Evolutionary conservation across 2,329 filamentous ascomycete species (phyloP).

Genomic region (Paecilomyces dactylethromorphus): DNA sequence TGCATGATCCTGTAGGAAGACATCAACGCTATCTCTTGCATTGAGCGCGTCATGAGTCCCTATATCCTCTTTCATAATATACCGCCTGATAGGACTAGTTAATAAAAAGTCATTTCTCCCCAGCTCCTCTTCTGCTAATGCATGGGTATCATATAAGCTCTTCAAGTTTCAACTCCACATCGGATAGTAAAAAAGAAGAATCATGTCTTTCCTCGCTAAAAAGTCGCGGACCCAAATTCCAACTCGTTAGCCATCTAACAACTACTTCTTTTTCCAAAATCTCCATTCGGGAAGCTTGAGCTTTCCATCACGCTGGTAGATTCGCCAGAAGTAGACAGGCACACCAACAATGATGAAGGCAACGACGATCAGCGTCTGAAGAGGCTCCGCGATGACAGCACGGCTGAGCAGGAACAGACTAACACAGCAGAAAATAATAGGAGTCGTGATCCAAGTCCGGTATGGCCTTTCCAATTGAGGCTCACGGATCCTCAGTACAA

Average conservation of each 20-base stretch:
- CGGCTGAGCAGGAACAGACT: slow-evolving; percentile 84
- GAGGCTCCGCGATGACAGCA: slow-evolving; percentile 81
- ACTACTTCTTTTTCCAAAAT: slow-evolving; percentile 33
- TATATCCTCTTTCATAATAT: neutral
- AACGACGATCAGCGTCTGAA: slow-evolving; percentile 83
- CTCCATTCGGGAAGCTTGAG: slow-evolving; percentile 31
- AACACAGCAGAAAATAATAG: slow-evolving; percentile 97
- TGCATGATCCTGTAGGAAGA: neutral
- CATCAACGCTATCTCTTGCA: neutral
- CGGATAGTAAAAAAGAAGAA: neutral
- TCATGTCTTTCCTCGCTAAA: neutral
- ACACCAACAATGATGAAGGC: slow-evolving; percentile 77
- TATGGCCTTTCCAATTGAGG: slow-evolving; percentile 86
- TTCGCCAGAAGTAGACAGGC: slow-evolving; percentile 82
- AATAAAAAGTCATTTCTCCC: neutral
- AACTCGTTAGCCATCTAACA: slow-evolving; percentile 12
- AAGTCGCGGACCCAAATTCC: neutral
- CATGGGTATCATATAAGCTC: neutral
- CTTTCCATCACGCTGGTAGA: slow-evolving; percentile 56
- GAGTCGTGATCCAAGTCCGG: slow-evolving; percentile 92
- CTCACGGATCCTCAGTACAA: slow-evolving; percentile 80
- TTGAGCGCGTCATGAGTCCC: neutral
- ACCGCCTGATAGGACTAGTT: neutral
- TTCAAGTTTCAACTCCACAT: neutral
- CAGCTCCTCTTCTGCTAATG: neutral